Evolutionary conservation across 768 basidiomycete genomes (phyloP).

Genomic region (Agrocybe chaxingu): DNA sequence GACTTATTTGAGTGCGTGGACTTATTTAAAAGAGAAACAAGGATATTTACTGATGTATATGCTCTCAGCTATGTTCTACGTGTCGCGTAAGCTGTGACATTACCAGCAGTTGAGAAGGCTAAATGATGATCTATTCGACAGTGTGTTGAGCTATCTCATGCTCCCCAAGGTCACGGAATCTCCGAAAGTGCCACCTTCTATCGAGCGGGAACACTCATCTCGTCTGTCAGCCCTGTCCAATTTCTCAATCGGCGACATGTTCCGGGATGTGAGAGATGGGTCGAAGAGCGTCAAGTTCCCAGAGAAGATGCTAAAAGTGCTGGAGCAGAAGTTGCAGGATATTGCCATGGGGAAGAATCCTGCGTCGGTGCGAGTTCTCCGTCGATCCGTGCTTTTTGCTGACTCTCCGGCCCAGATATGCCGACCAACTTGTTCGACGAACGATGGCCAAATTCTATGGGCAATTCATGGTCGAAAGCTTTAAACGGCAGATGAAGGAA

Average conservation of each 20-base stretch:
- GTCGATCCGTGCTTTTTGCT: background rate
- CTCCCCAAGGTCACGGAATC: constrained; percentile 51
- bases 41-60: background rate
- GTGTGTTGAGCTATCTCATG: constrained; percentile 70
- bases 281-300: constrained; percentile 90
- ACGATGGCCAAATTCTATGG: constrained; percentile 93
- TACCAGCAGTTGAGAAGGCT: constrained; percentile 8
- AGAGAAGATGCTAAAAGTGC: constrained; percentile 86
- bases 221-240: constrained; percentile 68
- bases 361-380: constrained; percentile 53
- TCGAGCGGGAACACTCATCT: constrained; percentile 64
- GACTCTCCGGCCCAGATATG: constrained; percentile 52
- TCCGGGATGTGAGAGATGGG: constrained; percentile 74
- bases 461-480: constrained; percentile 80
- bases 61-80: constrained; percentile 69
- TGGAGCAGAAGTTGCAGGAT: constrained; percentile 86
- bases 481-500: constrained; percentile 90
- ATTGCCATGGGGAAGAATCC: constrained; percentile 93
- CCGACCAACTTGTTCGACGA: constrained; percentile 84
- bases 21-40: constrained; percentile 7
- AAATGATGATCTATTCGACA: constrained; percentile 26
- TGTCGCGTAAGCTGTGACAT: constrained; percentile 63
- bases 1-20: constrained; percentile 75
- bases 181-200: constrained; percentile 30
- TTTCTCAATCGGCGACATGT: constrained; percentile 72